phyloP scores from a whole-genome alignment of 2,329 filamentous ascomycete species.

The Scytalidium lignicola region DNA sequence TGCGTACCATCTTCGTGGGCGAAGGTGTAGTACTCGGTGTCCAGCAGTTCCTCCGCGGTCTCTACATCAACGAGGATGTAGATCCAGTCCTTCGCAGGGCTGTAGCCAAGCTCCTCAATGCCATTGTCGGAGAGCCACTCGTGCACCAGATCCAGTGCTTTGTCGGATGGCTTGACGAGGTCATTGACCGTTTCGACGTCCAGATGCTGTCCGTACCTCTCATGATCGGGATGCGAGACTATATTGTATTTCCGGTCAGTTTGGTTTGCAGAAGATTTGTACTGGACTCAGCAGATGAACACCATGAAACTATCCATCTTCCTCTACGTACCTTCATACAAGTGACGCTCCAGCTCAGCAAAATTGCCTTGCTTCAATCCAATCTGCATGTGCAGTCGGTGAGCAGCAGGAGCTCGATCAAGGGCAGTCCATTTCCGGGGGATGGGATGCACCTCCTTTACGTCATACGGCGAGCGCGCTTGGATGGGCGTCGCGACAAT shows the following conservation, averaged over 20 bases:
- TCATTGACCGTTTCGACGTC: constrained; percentile 42
- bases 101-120: constrained; percentile 37
- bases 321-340: constrained; percentile 40
- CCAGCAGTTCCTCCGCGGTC: constrained; percentile 43
- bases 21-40: constrained; percentile 44
- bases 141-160: constrained; percentile 44
- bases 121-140: constrained; percentile 49
- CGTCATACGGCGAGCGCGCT: constrained; percentile 37
- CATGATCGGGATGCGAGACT: constrained; percentile 45
- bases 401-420: constrained; percentile 39
- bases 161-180: constrained; percentile 43
- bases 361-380: constrained; percentile 54
- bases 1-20: constrained; percentile 43
- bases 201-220: constrained; percentile 48
- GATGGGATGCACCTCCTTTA: constrained; percentile 52
- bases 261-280: constrained; percentile 3
- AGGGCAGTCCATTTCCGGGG: constrained; percentile 46
- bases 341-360: constrained; percentile 48
- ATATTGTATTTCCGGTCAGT: background rate
- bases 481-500: constrained; percentile 25
- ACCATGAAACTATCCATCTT: background rate
- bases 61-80: constrained; percentile 43
- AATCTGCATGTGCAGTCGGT: constrained; percentile 50
- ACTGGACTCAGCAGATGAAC: background rate
- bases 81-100: constrained; percentile 49